A percentile compares a stretch with the other conserved stretches of the same genome.
phyloP scores from a whole-genome alignment of 345 rosid species.

The Cardamine occulta region DNA sequence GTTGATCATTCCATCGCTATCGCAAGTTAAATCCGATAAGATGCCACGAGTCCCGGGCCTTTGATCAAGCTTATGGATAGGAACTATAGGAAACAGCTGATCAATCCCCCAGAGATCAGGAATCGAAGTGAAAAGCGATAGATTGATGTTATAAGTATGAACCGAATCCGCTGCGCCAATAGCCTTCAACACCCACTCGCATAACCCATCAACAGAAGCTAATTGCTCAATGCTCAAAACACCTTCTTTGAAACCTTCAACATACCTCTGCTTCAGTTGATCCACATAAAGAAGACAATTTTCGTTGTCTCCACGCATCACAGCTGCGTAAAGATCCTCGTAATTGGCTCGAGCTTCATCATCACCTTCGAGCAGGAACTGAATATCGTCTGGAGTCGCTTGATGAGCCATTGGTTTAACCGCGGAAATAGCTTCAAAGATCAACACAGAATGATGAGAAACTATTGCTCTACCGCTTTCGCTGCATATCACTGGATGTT shows the following conservation, averaged over 20 bases:
- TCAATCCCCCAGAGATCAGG: slow-evolving; percentile 98
- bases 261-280: slow-evolving; percentile 77
- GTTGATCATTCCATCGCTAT: slow-evolving; percentile 89
- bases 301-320: slow-evolving; percentile 65
- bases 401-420: slow-evolving; percentile 36
- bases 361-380: slow-evolving; percentile 65
- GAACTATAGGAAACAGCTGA: slow-evolving; percentile 89
- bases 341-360: slow-evolving; percentile 77
- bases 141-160: slow-evolving; percentile 77
- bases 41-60: slow-evolving; percentile 73
- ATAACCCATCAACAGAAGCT: slow-evolving; percentile 84
- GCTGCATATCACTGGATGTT: slow-evolving; percentile 86
- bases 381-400: slow-evolving; percentile 47
- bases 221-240: slow-evolving; percentile 73
- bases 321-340: slow-evolving; percentile 55
- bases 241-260: slow-evolving; percentile 86
- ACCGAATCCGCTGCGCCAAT: slow-evolving; percentile 60
- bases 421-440: slow-evolving; percentile 79
- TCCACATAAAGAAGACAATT: slow-evolving; percentile 74
- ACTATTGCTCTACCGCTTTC: slow-evolving; percentile 97
- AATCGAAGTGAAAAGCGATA: slow-evolving; percentile 90
- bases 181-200: slow-evolving; percentile 64
- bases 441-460: slow-evolving; percentile 84
- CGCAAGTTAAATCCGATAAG: slow-evolving; percentile 90
- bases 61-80: slow-evolving; percentile 79